Percentiles rank a stretch among this genome's conserved stretches.
These are phyloP conservation scores for Clarireedia hainanense DNA, from an alignment of 2,329 filamentous ascomycete genomes.

Conservation along the genomic window DNA sequence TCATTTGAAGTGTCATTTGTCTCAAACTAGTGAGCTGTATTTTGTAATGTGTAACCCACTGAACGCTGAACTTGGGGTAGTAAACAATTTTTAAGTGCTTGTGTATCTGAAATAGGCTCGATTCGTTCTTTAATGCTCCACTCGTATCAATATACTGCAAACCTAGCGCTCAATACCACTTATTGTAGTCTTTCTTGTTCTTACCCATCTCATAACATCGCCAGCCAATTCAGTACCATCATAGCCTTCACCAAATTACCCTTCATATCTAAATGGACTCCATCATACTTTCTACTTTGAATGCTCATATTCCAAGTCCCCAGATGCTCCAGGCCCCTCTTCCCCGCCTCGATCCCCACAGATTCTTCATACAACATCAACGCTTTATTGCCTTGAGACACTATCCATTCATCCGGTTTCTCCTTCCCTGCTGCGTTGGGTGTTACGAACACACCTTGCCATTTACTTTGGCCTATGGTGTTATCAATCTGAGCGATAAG, in stretches of 20 bases:
- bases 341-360: constrained; percentile 18
- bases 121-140: too few species aligned
- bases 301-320: constrained; percentile 45
- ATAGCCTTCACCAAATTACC: constrained; percentile 42
- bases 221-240: constrained; percentile 41
- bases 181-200: too few species aligned
- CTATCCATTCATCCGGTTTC: constrained; percentile 39
- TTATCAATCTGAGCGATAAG: constrained; percentile 28
- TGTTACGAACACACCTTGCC: constrained; percentile 32
- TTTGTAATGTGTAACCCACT: too few species aligned
- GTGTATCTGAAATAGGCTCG: too few species aligned
- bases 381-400: constrained; percentile 40
- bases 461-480: constrained; percentile 9
- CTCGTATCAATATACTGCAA: too few species aligned
- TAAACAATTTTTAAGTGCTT: too few species aligned
- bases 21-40: too few species aligned
- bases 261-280: constrained; percentile 39
- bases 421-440: constrained; percentile 39
- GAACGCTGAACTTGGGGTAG: too few species aligned
- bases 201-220: background rate
- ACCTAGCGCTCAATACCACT: too few species aligned
- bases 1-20: too few species aligned
- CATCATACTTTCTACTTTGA: constrained; percentile 40
- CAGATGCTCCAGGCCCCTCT: constrained; percentile 36
- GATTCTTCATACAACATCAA: constrained; percentile 38